Base-by-base conservation (phyloP, 73 alveolate species). In the Urostyla sp. region DNA sequence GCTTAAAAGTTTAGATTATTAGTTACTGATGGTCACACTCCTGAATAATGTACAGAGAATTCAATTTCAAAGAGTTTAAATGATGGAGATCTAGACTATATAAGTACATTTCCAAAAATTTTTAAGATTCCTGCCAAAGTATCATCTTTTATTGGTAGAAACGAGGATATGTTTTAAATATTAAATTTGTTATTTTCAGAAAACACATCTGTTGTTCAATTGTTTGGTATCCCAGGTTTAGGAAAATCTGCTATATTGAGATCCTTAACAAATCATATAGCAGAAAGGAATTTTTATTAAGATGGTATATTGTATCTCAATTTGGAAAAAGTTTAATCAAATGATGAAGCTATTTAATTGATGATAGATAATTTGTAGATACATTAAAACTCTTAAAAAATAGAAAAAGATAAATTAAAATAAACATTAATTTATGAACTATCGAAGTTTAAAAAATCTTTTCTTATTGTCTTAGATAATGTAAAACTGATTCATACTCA, bases 211-310 rank as follows among this genome's bases (percentile, higher is more conserved):
- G 79, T 69, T 30, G 69, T 69, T 24, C 38, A 69, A 26, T 26
- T 69, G 20, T 69, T 46, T 69, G 83, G 66, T 30, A 4, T 69
- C 30, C 83, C 83, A 2, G 83, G 83, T 2, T 10, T 69, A 10
- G 83, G 83, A 3, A 69, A 69, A 30, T 69, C 83, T 15, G 32
- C 72, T 30, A 18, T 69, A 4, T 13, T 69, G 6, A 69, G 69
- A 49, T 46, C 44, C 44, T 31, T 48, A 24, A 48, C 69, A 3
- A 46, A 49, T 31, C 49, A 6, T 26, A 4, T 69, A 1, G 72
- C 37, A 32, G 83, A 69, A 69, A 44, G 83, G 49, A 13, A 34
- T 11, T 2, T 49, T 15, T 69, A 46, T 27, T 24, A 69, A 48
- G 69, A 26, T 27, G 83, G 83, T 5, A 49, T 69, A 30, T 21